Percentiles rank a stretch among this genome's conserved stretches.
phyloP scores from a whole-genome alignment of 805 yeast genomes.

The Metschnikowia reukaufii region DNA sequence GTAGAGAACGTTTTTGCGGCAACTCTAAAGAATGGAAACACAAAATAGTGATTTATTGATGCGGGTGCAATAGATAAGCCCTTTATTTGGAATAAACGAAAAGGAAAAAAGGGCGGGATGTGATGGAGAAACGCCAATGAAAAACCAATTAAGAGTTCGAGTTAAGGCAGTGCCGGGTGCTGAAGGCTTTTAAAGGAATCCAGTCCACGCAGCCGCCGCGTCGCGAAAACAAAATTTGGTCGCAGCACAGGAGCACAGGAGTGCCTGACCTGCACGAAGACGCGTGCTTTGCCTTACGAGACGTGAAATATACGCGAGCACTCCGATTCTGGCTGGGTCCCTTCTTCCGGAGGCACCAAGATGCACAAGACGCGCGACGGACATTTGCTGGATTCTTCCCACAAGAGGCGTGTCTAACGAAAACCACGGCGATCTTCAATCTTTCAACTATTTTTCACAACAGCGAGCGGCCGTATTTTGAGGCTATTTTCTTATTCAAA shows the following conservation, averaged over 20 bases:
- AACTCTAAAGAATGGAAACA: neutral
- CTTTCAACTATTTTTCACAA: too few species aligned
- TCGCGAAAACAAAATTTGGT: conserved; percentile 16
- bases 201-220: conserved; percentile 14
- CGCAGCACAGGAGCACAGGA: conserved; percentile 18
- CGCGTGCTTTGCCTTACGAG: conserved; percentile 5
- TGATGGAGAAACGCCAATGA: neutral
- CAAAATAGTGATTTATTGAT: neutral
- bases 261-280: conserved; percentile 13
- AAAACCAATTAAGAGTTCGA: neutral
- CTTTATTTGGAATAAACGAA: neutral
- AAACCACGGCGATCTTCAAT: too few species aligned
- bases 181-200: conserved; percentile 8
- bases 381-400: neutral
- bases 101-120: neutral
- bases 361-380: neutral
- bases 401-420: neutral
- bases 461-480: too few species aligned
- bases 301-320: conserved; percentile 7
- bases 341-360: conserved; percentile 2
- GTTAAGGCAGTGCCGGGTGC: neutral
- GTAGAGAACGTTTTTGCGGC: neutral
- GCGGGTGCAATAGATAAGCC: neutral
- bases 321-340: neutral
- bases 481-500: too few species aligned